Percentiles rank a stretch among this genome's conserved stretches.
Conservation (phyloP, 2,329 filamentous ascomycete genomes). For the Beauveria medogensis region DNA sequence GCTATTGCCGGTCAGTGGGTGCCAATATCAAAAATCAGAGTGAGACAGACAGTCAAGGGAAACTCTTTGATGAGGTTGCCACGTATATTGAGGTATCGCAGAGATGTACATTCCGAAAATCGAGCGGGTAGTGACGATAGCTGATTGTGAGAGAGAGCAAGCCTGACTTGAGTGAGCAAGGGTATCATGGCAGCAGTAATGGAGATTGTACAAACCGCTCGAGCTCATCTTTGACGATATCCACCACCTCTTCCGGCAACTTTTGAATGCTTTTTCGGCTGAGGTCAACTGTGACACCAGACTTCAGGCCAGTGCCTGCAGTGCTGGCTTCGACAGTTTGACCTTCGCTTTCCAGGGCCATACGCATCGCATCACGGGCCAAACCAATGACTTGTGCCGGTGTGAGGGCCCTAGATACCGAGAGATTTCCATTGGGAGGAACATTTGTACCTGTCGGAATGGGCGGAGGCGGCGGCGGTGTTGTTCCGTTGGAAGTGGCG, state of each 20-base stretch:
- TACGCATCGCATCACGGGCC: slow-evolving; percentile 58
- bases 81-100: slow-evolving; percentile 73
- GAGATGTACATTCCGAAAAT: slow-evolving; percentile 66
- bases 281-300: slow-evolving; percentile 70
- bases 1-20: slow-evolving; percentile 39
- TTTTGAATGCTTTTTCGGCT: slow-evolving; percentile 66
- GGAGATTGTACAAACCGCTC: slow-evolving; percentile 48
- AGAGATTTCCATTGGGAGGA: slow-evolving; percentile 38
- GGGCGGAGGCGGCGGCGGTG: slow-evolving; percentile 35
- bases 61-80: slow-evolving; percentile 65
- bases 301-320: slow-evolving; percentile 50
- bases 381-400: slow-evolving; percentile 57
- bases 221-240: slow-evolving; percentile 65
- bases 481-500: slow-evolving; percentile 32
- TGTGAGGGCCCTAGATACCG: slow-evolving; percentile 45
- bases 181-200: not conserved
- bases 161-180: slow-evolving; percentile 27
- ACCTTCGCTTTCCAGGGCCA: slow-evolving; percentile 57
- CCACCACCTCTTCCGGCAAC: slow-evolving; percentile 65
- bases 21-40: slow-evolving; percentile 11
- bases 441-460: slow-evolving; percentile 41
- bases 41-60: slow-evolving; percentile 42
- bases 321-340: slow-evolving; percentile 54
- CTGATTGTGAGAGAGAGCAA: slow-evolving; percentile 75
- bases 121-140: slow-evolving; percentile 60